phyloP scores from a whole-genome alignment of 2,329 filamentous ascomycete species.

The Trichoderma sp. region DNA sequence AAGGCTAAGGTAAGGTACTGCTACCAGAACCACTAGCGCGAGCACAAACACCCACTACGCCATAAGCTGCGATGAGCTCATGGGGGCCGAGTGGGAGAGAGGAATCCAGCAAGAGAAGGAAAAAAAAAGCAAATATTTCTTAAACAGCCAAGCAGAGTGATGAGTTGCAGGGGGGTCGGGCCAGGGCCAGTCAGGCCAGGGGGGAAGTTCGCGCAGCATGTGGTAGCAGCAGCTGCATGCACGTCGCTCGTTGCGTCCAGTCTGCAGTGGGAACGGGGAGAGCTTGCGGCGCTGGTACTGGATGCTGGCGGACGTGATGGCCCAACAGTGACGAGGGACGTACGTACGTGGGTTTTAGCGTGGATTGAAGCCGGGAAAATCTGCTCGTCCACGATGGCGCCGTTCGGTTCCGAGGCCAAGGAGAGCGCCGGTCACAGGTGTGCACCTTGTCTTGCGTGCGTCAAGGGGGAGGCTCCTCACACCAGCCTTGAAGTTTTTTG shows the following conservation, averaged over 20 bases:
- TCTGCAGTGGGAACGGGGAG: neutral
- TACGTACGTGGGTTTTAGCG: constrained; percentile 11
- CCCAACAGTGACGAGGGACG: neutral
- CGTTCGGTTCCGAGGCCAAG: constrained; percentile 9
- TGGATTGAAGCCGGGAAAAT: constrained; percentile 20
- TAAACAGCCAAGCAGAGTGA: constrained; percentile 3
- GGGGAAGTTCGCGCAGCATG: constrained; percentile 12
- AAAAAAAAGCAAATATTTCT: neutral
- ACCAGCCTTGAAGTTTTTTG: neutral
- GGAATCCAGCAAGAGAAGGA: neutral
- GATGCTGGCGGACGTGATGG: neutral
- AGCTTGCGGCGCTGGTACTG: neutral
- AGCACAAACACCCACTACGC: neutral
- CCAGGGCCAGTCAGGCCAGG: neutral
- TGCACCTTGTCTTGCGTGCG: neutral
- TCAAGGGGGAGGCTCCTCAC: neutral
- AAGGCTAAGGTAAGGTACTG: neutral
- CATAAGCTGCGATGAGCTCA: neutral
- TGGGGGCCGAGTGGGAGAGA: neutral
- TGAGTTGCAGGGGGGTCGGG: constrained; percentile 14
- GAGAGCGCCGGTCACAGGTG: neutral
- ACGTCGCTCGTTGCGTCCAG: constrained; percentile 23
- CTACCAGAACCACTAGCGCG: neutral
- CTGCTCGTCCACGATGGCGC: neutral
- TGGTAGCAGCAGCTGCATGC: constrained; percentile 19